Conservation (phyloP, 345 rosid species). For the Eucalyptus pumila region DNA sequence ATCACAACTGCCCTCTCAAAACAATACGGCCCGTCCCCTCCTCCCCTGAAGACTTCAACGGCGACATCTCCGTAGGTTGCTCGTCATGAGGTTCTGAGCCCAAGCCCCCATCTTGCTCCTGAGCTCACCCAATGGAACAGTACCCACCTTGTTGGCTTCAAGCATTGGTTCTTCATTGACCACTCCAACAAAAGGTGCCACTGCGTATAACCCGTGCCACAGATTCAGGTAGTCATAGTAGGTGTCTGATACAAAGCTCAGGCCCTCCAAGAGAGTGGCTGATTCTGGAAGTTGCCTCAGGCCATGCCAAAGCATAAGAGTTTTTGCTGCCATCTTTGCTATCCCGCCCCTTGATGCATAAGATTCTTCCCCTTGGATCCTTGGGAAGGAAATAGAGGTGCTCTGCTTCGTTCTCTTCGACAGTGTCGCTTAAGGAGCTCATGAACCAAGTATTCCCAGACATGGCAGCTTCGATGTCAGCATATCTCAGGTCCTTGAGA, state of each 20-base stretch:
- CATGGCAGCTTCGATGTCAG: conserved; percentile 6
- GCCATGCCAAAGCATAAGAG: conserved; percentile 28
- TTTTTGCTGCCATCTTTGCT: conserved; percentile 14
- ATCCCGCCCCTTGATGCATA: conserved; percentile 15
- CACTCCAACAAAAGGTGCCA: conserved; percentile 25
- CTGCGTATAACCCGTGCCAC: conserved; percentile 21
- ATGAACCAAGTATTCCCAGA: conserved; percentile 33
- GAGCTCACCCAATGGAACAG: conserved; percentile 27
- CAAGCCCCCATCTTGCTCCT: conserved; percentile 17
- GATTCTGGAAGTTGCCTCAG: conserved; percentile 16
- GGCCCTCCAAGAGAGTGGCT: conserved; percentile 12
- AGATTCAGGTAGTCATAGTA: conserved; percentile 21
- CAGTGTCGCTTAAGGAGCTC: conserved; percentile 27
- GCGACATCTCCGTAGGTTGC: conserved; percentile 12
- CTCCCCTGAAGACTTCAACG: conserved; percentile 4
- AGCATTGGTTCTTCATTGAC: conserved; percentile 18
- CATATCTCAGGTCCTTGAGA: conserved; percentile 16
- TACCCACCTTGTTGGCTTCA: conserved; percentile 15
- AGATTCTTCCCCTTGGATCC: conserved; percentile 10
- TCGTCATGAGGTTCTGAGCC: conserved; percentile 13
- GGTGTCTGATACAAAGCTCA: conserved; percentile 29
- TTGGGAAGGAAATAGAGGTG: conserved; percentile 20
- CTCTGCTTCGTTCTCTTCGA: conserved; percentile 15
- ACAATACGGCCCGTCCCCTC: conserved; percentile 8
- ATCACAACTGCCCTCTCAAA: conserved; percentile 25